phyloP scores from a whole-genome alignment of 257 asterid genomes.

The Voacanga thouarsii region DNA sequence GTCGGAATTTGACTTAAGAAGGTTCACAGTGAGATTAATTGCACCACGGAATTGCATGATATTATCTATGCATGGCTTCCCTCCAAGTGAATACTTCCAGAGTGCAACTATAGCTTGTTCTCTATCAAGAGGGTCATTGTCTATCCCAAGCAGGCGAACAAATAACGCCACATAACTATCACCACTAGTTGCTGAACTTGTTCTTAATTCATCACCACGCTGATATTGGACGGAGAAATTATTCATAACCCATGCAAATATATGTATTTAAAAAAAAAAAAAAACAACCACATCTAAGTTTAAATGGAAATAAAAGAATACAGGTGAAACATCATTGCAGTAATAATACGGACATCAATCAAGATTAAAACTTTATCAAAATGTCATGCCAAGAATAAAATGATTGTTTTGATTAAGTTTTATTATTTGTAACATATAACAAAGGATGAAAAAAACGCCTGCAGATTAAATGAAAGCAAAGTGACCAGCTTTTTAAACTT shows the following conservation, averaged over 20 bases:
- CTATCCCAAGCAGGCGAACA: slow-evolving; percentile 82
- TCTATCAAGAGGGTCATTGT: slow-evolving; percentile 71
- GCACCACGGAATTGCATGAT: slow-evolving; percentile 62
- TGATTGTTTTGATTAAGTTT: background rate
- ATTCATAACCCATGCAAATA: slow-evolving; percentile 8
- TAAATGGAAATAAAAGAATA: background rate
- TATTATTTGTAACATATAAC: background rate
- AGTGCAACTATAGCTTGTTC: slow-evolving; percentile 72
- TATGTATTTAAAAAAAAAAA: slow-evolving; percentile 3
- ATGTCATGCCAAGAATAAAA: background rate
- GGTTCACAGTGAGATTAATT: slow-evolving; percentile 70
- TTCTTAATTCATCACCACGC: slow-evolving; percentile 44
- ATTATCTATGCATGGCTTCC: slow-evolving; percentile 64
- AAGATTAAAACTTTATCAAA: background rate
- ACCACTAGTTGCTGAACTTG: slow-evolving; percentile 33
- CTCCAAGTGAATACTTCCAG: slow-evolving; percentile 84
- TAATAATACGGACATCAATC: background rate
- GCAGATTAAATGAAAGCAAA: background rate
- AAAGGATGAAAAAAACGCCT: background rate
- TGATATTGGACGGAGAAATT: slow-evolving; percentile 29
- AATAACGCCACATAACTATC: slow-evolving; percentile 62
- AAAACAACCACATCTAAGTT: slow-evolving; percentile 1
- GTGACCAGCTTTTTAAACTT: background rate
- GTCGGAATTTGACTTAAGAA: slow-evolving; percentile 61
- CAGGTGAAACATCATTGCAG: background rate